Conservation (phyloP, 257 asterid genomes). For the Plantago elongata region DNA sequence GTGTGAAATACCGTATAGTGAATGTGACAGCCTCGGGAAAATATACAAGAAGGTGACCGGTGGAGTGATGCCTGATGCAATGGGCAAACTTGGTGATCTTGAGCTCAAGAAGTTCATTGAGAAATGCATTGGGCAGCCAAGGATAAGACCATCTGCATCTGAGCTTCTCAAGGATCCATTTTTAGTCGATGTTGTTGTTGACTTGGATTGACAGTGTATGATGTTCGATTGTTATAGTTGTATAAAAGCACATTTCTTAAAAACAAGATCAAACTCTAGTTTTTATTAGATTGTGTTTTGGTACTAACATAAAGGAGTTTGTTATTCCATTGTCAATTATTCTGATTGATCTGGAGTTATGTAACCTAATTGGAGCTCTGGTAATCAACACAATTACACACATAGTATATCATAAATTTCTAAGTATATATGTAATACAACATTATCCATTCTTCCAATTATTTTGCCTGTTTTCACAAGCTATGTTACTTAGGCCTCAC, state of each 20-base stretch:
- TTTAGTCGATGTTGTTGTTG: conserved; percentile 28
- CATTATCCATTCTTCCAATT: too few relatives aligned
- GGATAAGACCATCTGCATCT: conserved; percentile 37
- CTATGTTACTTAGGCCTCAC: not conserved
- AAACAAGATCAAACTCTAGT: too few relatives aligned
- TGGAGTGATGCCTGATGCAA: conserved; percentile 43
- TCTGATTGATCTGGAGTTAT: too few relatives aligned
- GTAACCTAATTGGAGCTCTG: too few relatives aligned
- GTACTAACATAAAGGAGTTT: too few relatives aligned
- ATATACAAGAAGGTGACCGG: conserved; percentile 43
- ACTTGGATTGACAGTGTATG: conserved; percentile 7
- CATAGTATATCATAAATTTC: too few relatives aligned
- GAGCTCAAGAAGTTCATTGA: conserved; percentile 32
- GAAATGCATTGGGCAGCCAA: conserved; percentile 37
- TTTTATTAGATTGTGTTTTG: too few relatives aligned
- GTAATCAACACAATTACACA: too few relatives aligned
- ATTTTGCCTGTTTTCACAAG: too few relatives aligned
- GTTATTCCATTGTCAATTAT: too few relatives aligned
- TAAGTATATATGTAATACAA: too few relatives aligned
- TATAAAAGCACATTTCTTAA: too few relatives aligned
- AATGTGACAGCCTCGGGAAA: conserved; percentile 36
- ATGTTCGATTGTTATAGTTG: not conserved
- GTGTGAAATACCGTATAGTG: conserved; percentile 43
- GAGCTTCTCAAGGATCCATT: conserved; percentile 45
- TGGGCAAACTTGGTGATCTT: conserved; percentile 25